Evolutionary conservation across 768 basidiomycete species (phyloP), one percentile per base, ranked within the genome.

Genomic region (Ramaria sp.): DNA sequence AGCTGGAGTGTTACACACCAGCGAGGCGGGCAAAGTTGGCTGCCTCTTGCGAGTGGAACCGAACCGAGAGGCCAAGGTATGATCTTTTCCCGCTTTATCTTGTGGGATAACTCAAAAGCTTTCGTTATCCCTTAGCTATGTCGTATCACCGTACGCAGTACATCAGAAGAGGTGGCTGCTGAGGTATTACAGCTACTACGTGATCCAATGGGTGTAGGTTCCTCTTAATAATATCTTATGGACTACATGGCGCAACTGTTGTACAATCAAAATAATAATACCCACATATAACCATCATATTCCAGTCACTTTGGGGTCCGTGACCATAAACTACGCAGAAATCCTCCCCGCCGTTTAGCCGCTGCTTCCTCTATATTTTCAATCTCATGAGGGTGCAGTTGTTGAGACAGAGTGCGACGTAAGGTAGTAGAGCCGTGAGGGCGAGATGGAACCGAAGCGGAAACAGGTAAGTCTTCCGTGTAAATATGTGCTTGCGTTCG

Each of bases 1-100:
- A 20, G 96, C 93, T n/a, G 94, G 88, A n/a, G 90, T 99, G 33
- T 72, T 99, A 51, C 92, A 98, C 68, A 95, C 84, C 74, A 85
- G 87, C n/a, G 69, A 74, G 4, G 87, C 87, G 3, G 95, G 95
- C 34, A 98, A 98, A 71, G 91, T 98, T 51, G 96, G 96, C 6
- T 98, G 96, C 66, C 73, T 99, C 60, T 70, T 97, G 61, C 80
- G 96, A 54, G 69, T 97, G 30, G 96, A 99, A 69, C 96, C 96
- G 1, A 99, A 97, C 72, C 80, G 82, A 53, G 93, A 96, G 59
- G 96, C 95, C 27, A 95, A 96, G 79, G 92, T 91, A 65, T 51
- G 78, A 59, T 60, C 43, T 7, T 12, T 59, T 37, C n/a, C 55
- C 27, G 57, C 19, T 42, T 37, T 13, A 37, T 37, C 45, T 22